Evolutionary conservation across 257 asterid genomes (phyloP).

Genomic region (Osmanthus fragrans): DNA sequence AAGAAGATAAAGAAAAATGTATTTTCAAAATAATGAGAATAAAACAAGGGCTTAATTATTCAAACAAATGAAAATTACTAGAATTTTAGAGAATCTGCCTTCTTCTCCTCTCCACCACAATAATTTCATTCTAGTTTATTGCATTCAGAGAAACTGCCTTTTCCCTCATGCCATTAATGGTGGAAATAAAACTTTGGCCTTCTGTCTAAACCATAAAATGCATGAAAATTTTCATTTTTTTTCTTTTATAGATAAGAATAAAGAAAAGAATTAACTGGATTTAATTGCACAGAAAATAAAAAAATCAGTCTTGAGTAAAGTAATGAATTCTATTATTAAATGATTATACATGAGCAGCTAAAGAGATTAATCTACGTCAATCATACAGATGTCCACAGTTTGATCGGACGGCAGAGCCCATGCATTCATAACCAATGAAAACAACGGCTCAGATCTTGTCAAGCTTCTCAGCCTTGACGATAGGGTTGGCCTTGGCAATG

Average conservation of each 20-base stretch:
- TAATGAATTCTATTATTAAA: constrained; percentile 1
- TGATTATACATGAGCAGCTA: not conserved
- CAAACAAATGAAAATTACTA: too few species aligned
- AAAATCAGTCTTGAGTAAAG: not conserved
- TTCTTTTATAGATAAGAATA: too few species aligned
- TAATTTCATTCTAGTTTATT: too few species aligned
- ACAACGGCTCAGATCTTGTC: constrained; percentile 39
- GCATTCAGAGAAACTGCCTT: too few species aligned
- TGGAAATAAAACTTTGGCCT: too few species aligned
- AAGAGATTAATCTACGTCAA: constrained; percentile 5
- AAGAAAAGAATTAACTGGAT: not conserved
- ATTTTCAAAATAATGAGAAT: too few species aligned
- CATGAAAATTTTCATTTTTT: not conserved
- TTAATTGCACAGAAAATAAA: too few species aligned
- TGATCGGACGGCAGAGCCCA: not conserved
- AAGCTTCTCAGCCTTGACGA: constrained; percentile 44
- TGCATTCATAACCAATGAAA: not conserved
- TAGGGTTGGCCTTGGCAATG: constrained; percentile 50
- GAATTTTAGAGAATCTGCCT: too few species aligned
- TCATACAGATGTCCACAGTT: not conserved
- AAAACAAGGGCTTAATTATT: too few species aligned
- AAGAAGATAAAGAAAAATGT: too few species aligned
- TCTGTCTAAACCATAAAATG: not conserved
- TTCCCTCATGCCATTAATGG: too few species aligned
- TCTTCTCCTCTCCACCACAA: not conserved